phyloP scores from a whole-genome alignment of 139 green algal species.

The Coelastrella sp. region DNA sequence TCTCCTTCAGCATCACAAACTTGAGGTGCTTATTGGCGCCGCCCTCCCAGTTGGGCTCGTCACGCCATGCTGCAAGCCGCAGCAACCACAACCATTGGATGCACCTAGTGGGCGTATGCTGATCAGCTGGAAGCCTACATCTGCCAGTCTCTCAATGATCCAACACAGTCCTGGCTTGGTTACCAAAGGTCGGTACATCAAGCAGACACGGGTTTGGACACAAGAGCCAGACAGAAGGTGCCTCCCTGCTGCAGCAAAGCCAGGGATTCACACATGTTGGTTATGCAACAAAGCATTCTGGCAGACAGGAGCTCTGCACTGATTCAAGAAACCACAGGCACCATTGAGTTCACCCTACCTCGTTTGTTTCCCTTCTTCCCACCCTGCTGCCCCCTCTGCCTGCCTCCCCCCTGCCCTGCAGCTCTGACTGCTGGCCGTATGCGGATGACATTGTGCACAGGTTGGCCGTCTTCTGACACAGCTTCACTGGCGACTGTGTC shows the following conservation, averaged over 20 bases:
- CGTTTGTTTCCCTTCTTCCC: background rate
- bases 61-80: background rate
- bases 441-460: slow-evolving; percentile 36
- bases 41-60: slow-evolving; percentile 57
- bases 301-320: too few species aligned
- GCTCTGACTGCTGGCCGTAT: slow-evolving; percentile 33
- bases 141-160: too few species aligned
- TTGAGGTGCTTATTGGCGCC: slow-evolving; percentile 61
- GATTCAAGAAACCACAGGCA: background rate
- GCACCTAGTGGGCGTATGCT: too few species aligned
- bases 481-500: slow-evolving; percentile 27
- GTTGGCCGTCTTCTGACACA: background rate
- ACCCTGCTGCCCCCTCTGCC: background rate
- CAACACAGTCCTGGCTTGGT: too few species aligned
- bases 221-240: too few species aligned
- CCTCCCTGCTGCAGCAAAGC: too few species aligned
- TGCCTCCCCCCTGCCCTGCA: slow-evolving; percentile 11
- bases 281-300: too few species aligned
- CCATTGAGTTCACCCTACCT: background rate
- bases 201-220: too few species aligned
- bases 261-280: too few species aligned
- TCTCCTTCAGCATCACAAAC: slow-evolving; percentile 93
- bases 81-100: background rate
- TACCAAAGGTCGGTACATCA: too few species aligned
- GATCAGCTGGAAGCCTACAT: too few species aligned